Evolutionary conservation across 352 stramenopile species (phyloP).

Genomic region (Phytophthora sojae): DNA sequence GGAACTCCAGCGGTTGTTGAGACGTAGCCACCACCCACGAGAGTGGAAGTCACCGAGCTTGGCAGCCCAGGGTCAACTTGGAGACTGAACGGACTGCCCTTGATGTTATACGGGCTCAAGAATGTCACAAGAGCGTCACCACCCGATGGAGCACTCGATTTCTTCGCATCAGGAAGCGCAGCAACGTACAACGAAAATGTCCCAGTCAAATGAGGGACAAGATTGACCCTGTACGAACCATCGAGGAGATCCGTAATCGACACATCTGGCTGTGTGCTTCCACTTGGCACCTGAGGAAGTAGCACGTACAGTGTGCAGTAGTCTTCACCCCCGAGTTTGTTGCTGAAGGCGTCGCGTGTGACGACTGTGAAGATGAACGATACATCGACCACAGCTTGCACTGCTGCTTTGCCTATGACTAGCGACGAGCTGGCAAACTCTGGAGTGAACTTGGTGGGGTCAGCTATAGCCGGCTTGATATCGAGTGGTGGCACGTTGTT

Average conservation of each 20-base stretch:
- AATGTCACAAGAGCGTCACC: slow-evolving; percentile 38
- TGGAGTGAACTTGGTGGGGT: slow-evolving; percentile 49
- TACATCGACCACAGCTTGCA: slow-evolving; percentile 25
- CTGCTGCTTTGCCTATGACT: neutral
- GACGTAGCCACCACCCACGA: slow-evolving; percentile 40
- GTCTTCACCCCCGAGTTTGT: slow-evolving; percentile 42
- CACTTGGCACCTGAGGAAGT: slow-evolving; percentile 41
- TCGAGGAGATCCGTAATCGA: slow-evolving; percentile 46
- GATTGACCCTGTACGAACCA: slow-evolving; percentile 49
- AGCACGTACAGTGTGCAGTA: slow-evolving; percentile 48
- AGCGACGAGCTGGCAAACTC: slow-evolving; percentile 28
- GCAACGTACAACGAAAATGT: slow-evolving; percentile 53
- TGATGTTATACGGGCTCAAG: slow-evolving; percentile 49
- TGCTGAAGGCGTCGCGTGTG: slow-evolving; percentile 50
- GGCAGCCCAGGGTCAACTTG: slow-evolving; percentile 46
- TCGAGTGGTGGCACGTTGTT: slow-evolving; percentile 63
- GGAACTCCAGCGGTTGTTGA: slow-evolving; percentile 43
- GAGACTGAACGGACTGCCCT: slow-evolving; percentile 54
- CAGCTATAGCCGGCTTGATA: slow-evolving; percentile 40
- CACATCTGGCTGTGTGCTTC: slow-evolving; percentile 17
- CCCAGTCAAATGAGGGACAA: slow-evolving; percentile 46
- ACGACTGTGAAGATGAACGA: slow-evolving; percentile 46
- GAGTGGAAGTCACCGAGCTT: slow-evolving; percentile 39
- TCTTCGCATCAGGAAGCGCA: slow-evolving; percentile 33
- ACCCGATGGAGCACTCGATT: slow-evolving; percentile 22